These are phyloP conservation scores for Ashbya aceris DNA, from an alignment of 1,139 yeast genomes.

Conservation along the genomic window DNA sequence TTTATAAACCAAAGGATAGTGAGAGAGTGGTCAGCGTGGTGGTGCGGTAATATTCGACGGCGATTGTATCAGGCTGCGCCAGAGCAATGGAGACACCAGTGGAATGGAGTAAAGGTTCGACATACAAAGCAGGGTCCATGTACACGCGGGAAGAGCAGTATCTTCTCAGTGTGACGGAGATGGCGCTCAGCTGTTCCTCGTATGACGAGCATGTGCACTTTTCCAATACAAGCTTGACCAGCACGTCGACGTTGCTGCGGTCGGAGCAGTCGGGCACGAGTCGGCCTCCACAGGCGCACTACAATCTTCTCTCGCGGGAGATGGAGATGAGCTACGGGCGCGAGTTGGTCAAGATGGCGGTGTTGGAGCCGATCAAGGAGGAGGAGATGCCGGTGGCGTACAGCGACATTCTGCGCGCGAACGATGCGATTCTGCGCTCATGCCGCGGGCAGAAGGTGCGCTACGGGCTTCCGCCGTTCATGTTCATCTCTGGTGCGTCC, in stretches of 20 bases:
- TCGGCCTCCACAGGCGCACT: not conserved
- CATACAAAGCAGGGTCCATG: not conserved
- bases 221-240: not conserved
- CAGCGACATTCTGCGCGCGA: not conserved
- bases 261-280: slow-evolving; percentile 1
- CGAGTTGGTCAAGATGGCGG: not conserved
- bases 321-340: slow-evolving; percentile 2
- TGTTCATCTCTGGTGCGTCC: not conserved
- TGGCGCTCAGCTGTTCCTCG: slow-evolving; percentile 1
- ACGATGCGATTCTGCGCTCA: not conserved
- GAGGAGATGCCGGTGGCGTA: not conserved
- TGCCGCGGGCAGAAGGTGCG: slow-evolving; percentile 3
- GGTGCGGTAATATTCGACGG: too few species aligned
- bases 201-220: not conserved
- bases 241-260: not conserved
- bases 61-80: too few species aligned
- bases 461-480: slow-evolving; percentile 2
- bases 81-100: too few species aligned
- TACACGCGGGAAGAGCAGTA: slow-evolving; percentile 1
- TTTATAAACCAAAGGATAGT: too few species aligned
- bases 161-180: not conserved
- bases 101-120: too few species aligned
- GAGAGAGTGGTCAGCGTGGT: too few species aligned
- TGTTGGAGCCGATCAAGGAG: not conserved
- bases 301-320: slow-evolving; percentile 1